Conservation (phyloP, 495 filamentous ascomycete species). For the Daldinia loculata region DNA sequence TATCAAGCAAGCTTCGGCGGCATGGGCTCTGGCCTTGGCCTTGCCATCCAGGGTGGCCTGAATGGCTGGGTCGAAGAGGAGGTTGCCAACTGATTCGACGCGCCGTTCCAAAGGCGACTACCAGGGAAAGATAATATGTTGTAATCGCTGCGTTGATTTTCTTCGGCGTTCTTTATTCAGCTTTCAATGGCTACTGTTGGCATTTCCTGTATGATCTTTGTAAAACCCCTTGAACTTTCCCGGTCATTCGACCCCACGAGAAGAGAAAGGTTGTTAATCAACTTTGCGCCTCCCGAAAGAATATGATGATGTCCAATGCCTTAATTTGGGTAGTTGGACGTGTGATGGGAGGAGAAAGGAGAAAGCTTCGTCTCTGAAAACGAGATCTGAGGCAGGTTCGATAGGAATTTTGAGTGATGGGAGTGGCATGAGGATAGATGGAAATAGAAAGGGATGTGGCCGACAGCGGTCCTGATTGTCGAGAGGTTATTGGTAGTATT, state of each 20-base stretch:
- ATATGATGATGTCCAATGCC: conserved; percentile 2
- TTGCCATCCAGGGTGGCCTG: conserved; percentile 60
- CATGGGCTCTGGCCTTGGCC: conserved; percentile 58
- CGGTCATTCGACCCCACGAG: conserved; percentile 20
- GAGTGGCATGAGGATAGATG: conserved; percentile 19
- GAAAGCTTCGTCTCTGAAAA: conserved; percentile 28
- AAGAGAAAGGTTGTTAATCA: conserved; percentile 22
- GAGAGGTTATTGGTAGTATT: conserved; percentile 5
- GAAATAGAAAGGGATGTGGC: conserved; percentile 22
- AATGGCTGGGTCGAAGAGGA: conserved; percentile 68
- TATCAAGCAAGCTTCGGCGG: conserved; percentile 65
- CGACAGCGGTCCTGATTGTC: conserved; percentile 14
- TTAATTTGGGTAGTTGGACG: conserved; percentile 4
- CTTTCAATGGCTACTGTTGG: conserved; percentile 38
- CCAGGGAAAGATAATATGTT: conserved; percentile 45
- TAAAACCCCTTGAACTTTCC: conserved; percentile 37
- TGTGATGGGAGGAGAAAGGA: conserved; percentile 10
- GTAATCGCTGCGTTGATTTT: conserved; percentile 48
- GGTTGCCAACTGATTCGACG: conserved; percentile 54
- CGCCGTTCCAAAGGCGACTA: conserved; percentile 16
- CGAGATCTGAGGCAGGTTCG: conserved; percentile 23
- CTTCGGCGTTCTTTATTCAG: conserved; percentile 42
- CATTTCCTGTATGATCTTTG: conserved; percentile 45
- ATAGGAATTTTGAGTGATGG: conserved; percentile 10
- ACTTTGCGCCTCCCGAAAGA: not conserved